Conservation (phyloP, 148 eudicot genomes). For the Simmondsia chinensis region DNA sequence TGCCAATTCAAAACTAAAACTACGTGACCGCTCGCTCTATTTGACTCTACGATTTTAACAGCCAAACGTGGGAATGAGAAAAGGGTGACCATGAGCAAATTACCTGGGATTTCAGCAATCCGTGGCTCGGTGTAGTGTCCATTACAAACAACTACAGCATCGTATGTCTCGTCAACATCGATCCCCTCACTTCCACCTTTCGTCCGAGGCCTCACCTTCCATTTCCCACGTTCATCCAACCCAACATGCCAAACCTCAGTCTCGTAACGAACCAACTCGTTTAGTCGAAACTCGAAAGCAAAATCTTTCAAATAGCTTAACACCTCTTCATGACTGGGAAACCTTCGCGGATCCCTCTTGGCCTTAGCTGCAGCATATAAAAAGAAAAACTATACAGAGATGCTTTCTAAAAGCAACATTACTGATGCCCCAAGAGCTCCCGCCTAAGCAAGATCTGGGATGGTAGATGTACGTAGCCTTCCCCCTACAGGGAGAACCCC, state of each 20-base stretch:
- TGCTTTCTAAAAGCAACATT: no score
- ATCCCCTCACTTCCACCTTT: slow-evolving; percentile 11
- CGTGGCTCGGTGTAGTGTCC: slow-evolving; percentile 91
- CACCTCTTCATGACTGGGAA: slow-evolving; percentile 76
- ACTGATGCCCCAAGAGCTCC: no score
- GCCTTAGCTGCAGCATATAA: slow-evolving; percentile 22
- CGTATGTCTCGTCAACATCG: slow-evolving; percentile 49
- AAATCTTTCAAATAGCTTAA: slow-evolving; percentile 72
- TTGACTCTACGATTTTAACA: no score
- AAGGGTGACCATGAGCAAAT: background rate
- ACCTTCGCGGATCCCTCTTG: slow-evolving; percentile 65
- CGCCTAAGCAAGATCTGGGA: no score
- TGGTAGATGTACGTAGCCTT: no score
- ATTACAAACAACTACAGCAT: slow-evolving; percentile 90
- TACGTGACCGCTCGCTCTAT: no score
- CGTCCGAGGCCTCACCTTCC: slow-evolving; percentile 39
- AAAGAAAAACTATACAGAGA: no score
- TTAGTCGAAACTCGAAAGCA: slow-evolving; percentile 36
- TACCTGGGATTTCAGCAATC: slow-evolving; percentile 77
- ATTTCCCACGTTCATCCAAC: slow-evolving; percentile 37
- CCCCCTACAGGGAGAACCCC: no score
- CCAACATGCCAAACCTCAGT: slow-evolving; percentile 53
- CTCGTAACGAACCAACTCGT: slow-evolving; percentile 51
- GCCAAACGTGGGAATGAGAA: no score
- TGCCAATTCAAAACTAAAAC: no score